A percentile compares a stretch with the other conserved stretches of the same genome.
These are phyloP conservation scores for Brassica napus DNA, from an alignment of 345 rosid species.

Conservation along the genomic window DNA sequence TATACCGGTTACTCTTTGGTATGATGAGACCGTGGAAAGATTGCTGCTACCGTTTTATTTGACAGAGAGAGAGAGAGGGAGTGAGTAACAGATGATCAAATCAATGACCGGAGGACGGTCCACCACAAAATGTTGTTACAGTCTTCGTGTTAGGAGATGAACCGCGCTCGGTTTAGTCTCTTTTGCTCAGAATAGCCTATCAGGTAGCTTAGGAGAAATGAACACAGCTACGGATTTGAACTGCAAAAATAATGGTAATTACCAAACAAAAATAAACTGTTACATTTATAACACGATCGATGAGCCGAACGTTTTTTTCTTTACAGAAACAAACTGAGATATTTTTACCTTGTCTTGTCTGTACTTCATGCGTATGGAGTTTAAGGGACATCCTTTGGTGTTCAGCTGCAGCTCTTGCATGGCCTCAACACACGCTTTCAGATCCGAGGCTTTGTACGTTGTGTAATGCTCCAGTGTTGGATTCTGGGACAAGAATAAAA, in stretches of 20 bases:
- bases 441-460: constrained; percentile 61
- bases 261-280: not conserved
- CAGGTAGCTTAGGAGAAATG: constrained; percentile 61
- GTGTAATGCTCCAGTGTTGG: constrained; percentile 79
- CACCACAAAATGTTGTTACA: constrained; percentile 6
- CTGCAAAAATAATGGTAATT: constrained; percentile 50
- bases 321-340: not conserved
- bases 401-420: constrained; percentile 72
- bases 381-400: constrained; percentile 61
- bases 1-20: not conserved
- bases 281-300: not conserved
- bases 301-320: not conserved
- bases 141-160: constrained; percentile 28
- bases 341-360: constrained; percentile 63
- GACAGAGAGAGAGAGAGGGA: not conserved
- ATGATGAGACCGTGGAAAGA: constrained; percentile 25
- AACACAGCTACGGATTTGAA: constrained; percentile 71
- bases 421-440: constrained; percentile 54
- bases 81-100: not conserved
- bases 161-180: constrained; percentile 31
- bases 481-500: constrained; percentile 54
- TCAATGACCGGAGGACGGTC: not conserved
- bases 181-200: constrained; percentile 47
- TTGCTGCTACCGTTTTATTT: constrained; percentile 2
- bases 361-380: constrained; percentile 71